These are phyloP conservation scores for Phytophthora rubi DNA, from an alignment of 352 stramenopile species.

Conservation along the genomic window DNA sequence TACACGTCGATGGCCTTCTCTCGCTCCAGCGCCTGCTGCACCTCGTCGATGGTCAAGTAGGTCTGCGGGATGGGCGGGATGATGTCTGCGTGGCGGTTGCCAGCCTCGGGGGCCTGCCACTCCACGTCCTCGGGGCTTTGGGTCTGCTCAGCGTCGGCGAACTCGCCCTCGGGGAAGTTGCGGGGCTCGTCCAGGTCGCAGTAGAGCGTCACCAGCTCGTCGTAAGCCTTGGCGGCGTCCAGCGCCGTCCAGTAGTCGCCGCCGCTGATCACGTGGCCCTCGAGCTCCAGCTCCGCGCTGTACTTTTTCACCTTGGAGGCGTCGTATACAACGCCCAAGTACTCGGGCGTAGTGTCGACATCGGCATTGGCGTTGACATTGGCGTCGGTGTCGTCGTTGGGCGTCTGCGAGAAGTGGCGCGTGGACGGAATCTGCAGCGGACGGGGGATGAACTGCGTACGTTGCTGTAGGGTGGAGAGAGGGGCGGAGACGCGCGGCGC, in stretches of 20 bases:
- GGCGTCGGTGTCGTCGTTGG: constrained; percentile 28
- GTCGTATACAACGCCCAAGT: constrained; percentile 77
- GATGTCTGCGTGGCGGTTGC: constrained; percentile 79
- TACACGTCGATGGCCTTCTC: constrained; percentile 85
- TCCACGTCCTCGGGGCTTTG: constrained; percentile 34
- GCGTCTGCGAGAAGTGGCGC: constrained; percentile 29
- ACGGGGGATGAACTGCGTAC: not conserved
- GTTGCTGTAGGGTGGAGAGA: not conserved
- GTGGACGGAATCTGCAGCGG: not conserved
- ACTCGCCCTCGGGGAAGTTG: constrained; percentile 60
- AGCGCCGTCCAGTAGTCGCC: constrained; percentile 85
- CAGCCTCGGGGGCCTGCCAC: constrained; percentile 70
- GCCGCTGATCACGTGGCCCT: constrained; percentile 74
- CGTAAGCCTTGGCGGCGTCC: constrained; percentile 82
- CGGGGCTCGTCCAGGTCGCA: constrained; percentile 77
- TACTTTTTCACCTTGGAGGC: constrained; percentile 84
- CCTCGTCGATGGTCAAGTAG: constrained; percentile 80
- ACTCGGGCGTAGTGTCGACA: constrained; percentile 34
- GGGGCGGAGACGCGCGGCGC: not conserved
- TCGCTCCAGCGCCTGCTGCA: constrained; percentile 63
- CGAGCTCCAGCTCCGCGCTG: constrained; percentile 74
- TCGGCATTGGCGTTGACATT: constrained; percentile 27
- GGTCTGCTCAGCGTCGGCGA: not conserved
- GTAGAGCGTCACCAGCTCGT: constrained; percentile 84
- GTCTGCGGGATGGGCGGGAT: constrained; percentile 68